Base-by-base conservation (phyloP, 1,284 basidiomycete species). In the Pascua guehoae region DNA sequence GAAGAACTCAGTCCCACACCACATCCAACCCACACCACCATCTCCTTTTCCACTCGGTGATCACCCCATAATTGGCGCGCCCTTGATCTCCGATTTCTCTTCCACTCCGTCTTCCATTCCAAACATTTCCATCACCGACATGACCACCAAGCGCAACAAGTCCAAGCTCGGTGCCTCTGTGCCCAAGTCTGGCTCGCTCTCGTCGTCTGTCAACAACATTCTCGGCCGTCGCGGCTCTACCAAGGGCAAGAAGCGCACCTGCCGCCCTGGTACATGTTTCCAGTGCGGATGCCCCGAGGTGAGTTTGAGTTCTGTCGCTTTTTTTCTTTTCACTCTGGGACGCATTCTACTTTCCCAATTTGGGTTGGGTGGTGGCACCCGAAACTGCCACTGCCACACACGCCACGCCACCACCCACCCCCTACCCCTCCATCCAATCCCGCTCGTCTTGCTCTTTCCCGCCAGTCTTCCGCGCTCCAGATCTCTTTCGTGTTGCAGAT, bases 281-380 rank as follows among this genome's bases (percentile, higher is more conserved):
- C 47, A 53, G 40, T 53, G 52, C 45, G 44, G 24, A 8, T 53
- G 52, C 24, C 16, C 52, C 11, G 52, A 53, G 45, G 46, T 46
- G 14, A 12, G 36, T 43, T 15, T 38, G n/a, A n/a, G n/a, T 12
- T 40, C n/a, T 16, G 15, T 8, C 24, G n/a, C n/a, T n/a, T n/a
- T n/a, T n/a, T n/a, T 44, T 18, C 14, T 10, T 11, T 18, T 10
- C 12, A 16, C 15, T 43, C 9, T 10, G 10, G 14, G 12, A 18
- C 17, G 14, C n/a, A 11, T 18, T 11, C 5, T 12, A 39, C 37
- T 17, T 39, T 40, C 9, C 17, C 40, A 16, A 48, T 48, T 16
- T 14, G 44, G 18, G 18, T 12, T 18, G 10, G 12, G 44, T 36
- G 44, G 18, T n/a, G 12, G n/a, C 37, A 39, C 36, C 36, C 32